Evolutionary conservation across 2,329 filamentous ascomycete genomes (phyloP).

Genomic region (Raffaelea albimanens): DNA sequence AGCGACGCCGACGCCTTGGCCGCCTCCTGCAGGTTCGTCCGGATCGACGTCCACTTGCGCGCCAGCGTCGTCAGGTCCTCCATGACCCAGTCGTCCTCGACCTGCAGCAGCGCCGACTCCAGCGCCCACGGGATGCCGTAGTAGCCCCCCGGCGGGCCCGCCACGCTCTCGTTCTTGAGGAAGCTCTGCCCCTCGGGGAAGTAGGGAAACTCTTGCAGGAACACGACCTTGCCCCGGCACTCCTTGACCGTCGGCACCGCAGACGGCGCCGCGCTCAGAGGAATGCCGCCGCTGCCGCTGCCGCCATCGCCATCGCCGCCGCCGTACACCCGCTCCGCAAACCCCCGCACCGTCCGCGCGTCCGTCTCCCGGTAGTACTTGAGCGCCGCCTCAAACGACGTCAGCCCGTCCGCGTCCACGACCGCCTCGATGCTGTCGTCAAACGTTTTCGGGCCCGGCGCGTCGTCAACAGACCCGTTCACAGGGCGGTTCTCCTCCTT

Average conservation of each 20-base stretch:
- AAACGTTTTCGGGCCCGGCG: constrained; percentile 1
- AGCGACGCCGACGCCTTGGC: constrained; percentile 12
- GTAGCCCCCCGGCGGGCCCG: constrained; percentile 2
- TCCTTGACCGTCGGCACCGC: constrained; percentile 32
- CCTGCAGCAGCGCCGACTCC: constrained; percentile 28
- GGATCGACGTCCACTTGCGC: constrained; percentile 37
- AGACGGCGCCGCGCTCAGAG: constrained; percentile 17
- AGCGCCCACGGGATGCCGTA: constrained; percentile 36
- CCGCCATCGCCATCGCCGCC: not conserved
- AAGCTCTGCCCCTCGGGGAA: constrained; percentile 6
- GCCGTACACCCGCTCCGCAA: constrained; percentile 24
- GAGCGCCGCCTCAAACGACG: constrained; percentile 35
- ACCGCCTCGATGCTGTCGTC: not conserved
- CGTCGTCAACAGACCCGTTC: constrained; percentile 8
- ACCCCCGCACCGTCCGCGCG: constrained; percentile 24
- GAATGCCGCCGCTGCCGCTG: not conserved
- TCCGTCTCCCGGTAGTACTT: constrained; percentile 27
- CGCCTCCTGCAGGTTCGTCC: constrained; percentile 28
- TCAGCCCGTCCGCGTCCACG: not conserved
- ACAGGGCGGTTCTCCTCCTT: constrained; percentile 36
- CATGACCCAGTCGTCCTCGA: constrained; percentile 39
- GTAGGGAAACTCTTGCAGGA: constrained; percentile 37
- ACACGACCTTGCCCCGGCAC: constrained; percentile 34
- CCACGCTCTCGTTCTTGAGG: not conserved
- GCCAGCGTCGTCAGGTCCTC: constrained; percentile 30